These are phyloP conservation scores for Pichia occidentalis DNA, from an alignment of 805 yeast genomes.

Conservation along the genomic window DNA sequence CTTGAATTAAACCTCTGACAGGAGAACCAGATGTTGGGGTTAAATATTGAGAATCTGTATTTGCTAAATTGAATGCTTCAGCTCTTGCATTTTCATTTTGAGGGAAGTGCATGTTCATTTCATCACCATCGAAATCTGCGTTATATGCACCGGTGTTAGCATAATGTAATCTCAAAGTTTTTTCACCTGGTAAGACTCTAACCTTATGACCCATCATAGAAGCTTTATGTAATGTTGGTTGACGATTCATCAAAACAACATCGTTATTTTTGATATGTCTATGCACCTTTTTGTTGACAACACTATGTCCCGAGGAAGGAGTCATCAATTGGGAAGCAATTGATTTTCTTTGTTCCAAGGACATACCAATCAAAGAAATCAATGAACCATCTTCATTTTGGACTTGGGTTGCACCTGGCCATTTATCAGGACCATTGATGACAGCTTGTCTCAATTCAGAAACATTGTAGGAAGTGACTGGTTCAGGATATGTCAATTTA, in stretches of 20 bases:
- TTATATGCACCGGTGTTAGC: constrained; percentile 99
- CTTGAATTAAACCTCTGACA: constrained; percentile 97
- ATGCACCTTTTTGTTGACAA: constrained; percentile 83
- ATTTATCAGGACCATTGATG: constrained; percentile 91
- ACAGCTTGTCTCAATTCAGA: constrained; percentile 91
- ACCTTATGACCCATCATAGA: constrained; percentile 99
- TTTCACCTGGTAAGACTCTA: constrained; percentile 94
- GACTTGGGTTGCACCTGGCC: constrained; percentile 98
- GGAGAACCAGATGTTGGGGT: constrained; percentile 99
- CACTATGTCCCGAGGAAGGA: constrained; percentile 58
- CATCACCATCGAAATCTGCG: constrained; percentile 99
- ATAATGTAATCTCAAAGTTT: constrained; percentile 91
- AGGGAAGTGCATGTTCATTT: constrained; percentile 99
- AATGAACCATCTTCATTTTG: constrained; percentile 92
- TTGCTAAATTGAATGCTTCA: constrained; percentile 90
- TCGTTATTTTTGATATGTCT: constrained; percentile 94
- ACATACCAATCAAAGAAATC: constrained; percentile 80
- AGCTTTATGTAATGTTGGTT: constrained; percentile 97
- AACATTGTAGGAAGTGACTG: constrained; percentile 88
- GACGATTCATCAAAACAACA: constrained; percentile 97
- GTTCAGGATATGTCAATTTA: constrained; percentile 95
- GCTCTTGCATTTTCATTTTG: constrained; percentile 96
- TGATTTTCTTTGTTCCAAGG: constrained; percentile 88
- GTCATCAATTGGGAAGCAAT: constrained; percentile 91
- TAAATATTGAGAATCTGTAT: constrained; percentile 94